Conservation (phyloP, 495 filamentous ascomycete species). For the Penicillium ucsense region DNA sequence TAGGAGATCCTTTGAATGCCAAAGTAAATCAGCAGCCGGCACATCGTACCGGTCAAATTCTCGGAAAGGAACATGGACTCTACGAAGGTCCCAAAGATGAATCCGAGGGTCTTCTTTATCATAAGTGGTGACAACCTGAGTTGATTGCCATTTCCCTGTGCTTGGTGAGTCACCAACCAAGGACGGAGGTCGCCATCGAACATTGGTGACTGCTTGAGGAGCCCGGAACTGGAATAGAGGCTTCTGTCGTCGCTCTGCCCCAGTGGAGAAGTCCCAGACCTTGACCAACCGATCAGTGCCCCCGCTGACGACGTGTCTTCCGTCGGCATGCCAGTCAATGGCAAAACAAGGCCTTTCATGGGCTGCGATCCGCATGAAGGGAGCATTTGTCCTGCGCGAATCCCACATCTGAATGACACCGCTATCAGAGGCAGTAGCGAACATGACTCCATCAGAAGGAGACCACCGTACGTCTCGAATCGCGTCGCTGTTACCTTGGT, state of each 20-base stretch:
- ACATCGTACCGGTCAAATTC: conserved; percentile 69
- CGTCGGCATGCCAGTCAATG: conserved; percentile 94
- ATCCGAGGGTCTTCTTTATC: conserved; percentile 58
- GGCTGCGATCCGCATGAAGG: conserved; percentile 67
- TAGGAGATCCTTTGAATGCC: conserved; percentile 81
- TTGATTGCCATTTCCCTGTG: conserved; percentile 55
- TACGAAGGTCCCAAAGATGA: conserved; percentile 87
- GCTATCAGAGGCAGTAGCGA: conserved; percentile 84
- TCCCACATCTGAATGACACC: conserved; percentile 70
- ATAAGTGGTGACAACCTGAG: conserved; percentile 59
- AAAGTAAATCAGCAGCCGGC: conserved; percentile 68
- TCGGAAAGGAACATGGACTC: conserved; percentile 76
- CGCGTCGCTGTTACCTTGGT: conserved; percentile 60
- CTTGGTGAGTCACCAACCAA: conserved; percentile 59
- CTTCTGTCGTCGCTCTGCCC: conserved; percentile 70
- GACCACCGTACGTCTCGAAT: conserved; percentile 87
- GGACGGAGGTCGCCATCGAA: conserved; percentile 78
- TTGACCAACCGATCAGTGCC: conserved; percentile 75
- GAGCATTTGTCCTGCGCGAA: conserved; percentile 46
- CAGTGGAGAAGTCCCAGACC: conserved; percentile 85
- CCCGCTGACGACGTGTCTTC: conserved; percentile 77
- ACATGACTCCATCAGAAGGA: conserved; percentile 70
- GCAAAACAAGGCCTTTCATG: conserved; percentile 72
- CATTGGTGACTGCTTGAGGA: conserved; percentile 60
- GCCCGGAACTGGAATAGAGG: conserved; percentile 50